Conservation (phyloP, 768 basidiomycete species). For the Dioszegia hungarica region DNA sequence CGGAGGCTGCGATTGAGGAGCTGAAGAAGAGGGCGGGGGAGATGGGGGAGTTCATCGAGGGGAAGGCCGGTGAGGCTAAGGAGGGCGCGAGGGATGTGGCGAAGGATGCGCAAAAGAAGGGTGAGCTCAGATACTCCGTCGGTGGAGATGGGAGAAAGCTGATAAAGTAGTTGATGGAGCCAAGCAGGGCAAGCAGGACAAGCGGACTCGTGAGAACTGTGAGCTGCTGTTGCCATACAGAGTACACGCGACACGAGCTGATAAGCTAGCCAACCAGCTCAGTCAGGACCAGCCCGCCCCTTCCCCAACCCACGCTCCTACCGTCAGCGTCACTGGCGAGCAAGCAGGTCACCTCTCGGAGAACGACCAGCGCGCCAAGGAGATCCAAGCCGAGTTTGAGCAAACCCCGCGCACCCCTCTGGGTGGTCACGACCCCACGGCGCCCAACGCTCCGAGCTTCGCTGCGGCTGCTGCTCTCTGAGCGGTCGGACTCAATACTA, state of each 20-base stretch:
- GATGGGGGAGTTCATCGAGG: slow-evolving; percentile 10
- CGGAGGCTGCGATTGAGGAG: slow-evolving; percentile 6
- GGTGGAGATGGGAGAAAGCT: neutral
- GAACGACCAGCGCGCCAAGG: neutral
- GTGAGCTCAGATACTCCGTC: neutral
- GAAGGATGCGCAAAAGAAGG: slow-evolving; percentile 1
- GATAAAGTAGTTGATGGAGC: neutral
- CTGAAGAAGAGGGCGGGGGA: slow-evolving; percentile 1
- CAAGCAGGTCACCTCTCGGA: neutral
- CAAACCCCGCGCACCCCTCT: slow-evolving; percentile 15
- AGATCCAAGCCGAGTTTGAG: slow-evolving; percentile 5
- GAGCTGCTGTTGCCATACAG: neutral
- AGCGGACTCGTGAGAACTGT: neutral
- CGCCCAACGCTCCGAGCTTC: slow-evolving; percentile 27
- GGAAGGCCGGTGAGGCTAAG: slow-evolving; percentile 13
- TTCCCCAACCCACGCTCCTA: no score
- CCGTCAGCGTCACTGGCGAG: neutral
- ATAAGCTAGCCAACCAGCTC: neutral
- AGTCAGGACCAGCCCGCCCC: slow-evolving; percentile 3
- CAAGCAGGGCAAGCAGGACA: neutral
- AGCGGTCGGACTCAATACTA: neutral
- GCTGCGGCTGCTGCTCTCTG: slow-evolving; percentile 13
- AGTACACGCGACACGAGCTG: neutral
- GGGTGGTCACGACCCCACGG: slow-evolving; percentile 33
- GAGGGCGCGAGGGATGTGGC: neutral